phyloP scores from a whole-genome alignment of 2,329 filamentous ascomycete species.

The Monilinia fructicola region DNA sequence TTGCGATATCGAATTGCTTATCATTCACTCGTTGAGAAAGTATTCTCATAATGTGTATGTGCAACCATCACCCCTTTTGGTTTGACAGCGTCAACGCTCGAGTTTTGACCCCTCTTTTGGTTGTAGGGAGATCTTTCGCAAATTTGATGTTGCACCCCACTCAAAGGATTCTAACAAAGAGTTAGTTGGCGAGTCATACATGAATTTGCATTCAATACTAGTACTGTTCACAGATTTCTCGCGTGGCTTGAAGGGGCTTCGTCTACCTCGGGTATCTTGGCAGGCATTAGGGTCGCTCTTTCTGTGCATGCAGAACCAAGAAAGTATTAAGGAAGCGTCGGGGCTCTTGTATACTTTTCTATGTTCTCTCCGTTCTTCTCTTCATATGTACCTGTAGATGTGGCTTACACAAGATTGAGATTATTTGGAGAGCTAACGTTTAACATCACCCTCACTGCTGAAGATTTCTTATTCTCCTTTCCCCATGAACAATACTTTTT shows the following conservation, averaged over 20 bases:
- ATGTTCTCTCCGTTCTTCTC: neutral
- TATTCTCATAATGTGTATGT: neutral
- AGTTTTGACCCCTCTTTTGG: constrained; percentile 10
- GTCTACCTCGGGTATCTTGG: neutral
- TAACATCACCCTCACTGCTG: neutral
- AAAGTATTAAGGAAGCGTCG: neutral
- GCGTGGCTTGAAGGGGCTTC: neutral
- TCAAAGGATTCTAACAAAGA: neutral
- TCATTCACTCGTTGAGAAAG: neutral
- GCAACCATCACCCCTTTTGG: neutral
- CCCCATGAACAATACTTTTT: constrained; percentile 8
- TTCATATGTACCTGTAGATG: neutral
- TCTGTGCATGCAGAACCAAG: neutral
- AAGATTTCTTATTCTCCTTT: neutral
- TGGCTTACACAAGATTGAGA: neutral
- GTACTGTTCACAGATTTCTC: neutral
- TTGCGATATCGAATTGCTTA: neutral
- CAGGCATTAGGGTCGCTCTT: constrained; percentile 8
- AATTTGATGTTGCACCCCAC: neutral
- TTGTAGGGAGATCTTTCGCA: neutral
- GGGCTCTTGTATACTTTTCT: neutral
- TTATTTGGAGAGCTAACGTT: neutral
- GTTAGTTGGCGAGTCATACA: neutral
- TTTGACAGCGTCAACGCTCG: neutral
- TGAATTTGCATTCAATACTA: neutral